Evolutionary conservation across 169 alveolate genomes (phyloP), one percentile per base, ranked within the genome.

Genomic region (Cytauxzoon felis): DNA sequence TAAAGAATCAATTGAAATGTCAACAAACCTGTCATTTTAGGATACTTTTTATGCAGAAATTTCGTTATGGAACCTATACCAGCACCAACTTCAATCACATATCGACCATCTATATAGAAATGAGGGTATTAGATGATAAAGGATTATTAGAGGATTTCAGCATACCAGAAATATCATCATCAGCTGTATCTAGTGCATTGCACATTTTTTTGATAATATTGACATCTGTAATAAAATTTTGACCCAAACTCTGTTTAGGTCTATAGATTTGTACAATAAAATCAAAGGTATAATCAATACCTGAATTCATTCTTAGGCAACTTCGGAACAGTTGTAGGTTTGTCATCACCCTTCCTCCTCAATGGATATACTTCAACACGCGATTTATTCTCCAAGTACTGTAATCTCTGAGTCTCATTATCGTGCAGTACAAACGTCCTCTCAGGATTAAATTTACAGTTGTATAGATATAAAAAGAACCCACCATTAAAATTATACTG

Each of bases 241-340:
- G 94, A 5, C 94, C 94, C 42, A 89, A 63, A 36, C 91, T 83
- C 58, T 88, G 88, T 69, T 87, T 87, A 21, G 94, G 94, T 75
- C 92, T 89, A 50, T 29, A 7, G 60, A 21, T 24, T 19, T 23
- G 57, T 24, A 19, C 23, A 36, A 16, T 30, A 1, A 40, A 13
- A 4, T 7, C 11, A 5, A 8, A 1, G n/a, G 18, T 2, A 2
- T 1, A 0, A 29, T 9, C 6, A 27, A 0, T 47, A 72, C 82
- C 52, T 72, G 59, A 72, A 72, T 49, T 72, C 82, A 26, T 78
- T 70, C 18, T 75, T 49, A 8, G 82, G 82, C 18, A 72, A 38
- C 2, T 60, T 53, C 9, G 82, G 82, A 11, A 72, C 78, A 8
- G 51, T 60, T 26, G 24, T 32, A 8, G 30, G 41, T 5, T 19